Evolutionary conservation across 345 rosid species (phyloP), one percentile per base, ranked within the genome.

Genomic region (Anastatica hierochuntica): DNA sequence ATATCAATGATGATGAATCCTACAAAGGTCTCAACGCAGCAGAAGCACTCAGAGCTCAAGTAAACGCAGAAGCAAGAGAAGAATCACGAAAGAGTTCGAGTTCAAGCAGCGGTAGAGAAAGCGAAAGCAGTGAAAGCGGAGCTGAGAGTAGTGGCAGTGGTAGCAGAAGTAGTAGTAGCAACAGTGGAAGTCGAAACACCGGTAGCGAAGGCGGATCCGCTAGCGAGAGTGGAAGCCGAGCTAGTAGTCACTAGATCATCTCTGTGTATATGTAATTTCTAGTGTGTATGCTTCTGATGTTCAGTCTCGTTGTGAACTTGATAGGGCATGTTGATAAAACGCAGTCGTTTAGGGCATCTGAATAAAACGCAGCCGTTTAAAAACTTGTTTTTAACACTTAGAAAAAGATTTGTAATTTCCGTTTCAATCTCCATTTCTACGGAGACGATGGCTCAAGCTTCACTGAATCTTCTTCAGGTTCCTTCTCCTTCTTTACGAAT

Each of bases 31-130:
- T 63, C 23, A 80, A 80, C 49, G 97, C 97, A 9, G 97, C 97
- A 17, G 95, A 85, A 64, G 92, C 88, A 33, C 92, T 82, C 34
- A 71, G 80, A 71, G 92, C 88, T 23, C 95, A 85, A 68, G 81
- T 84, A 29, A 78, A 74, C 55, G 90, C 83, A 1, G 77, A 77
- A 45, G 75, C 72, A 45, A 56, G 44, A 50, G 73, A 64, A 29
- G 67, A 68, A 47, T 52, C 3, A 1, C 1, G 41, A 9, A 63
- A 70, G 48, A 84, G 88, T 8, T 73, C 77, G 31, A 78, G 82
- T 4, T 79, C 79, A 62, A 77, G 81, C 35, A 77, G 88, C 62
- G 77, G 90, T 43, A 78, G 56, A 7, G 74, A 84, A 3, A 75
- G 74, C 6, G 76, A 78, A 47, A 76, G 81, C 1, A 76, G 66